Base-by-base conservation (phyloP, 352 stramenopile species). In the Pythium biforme region DNA sequence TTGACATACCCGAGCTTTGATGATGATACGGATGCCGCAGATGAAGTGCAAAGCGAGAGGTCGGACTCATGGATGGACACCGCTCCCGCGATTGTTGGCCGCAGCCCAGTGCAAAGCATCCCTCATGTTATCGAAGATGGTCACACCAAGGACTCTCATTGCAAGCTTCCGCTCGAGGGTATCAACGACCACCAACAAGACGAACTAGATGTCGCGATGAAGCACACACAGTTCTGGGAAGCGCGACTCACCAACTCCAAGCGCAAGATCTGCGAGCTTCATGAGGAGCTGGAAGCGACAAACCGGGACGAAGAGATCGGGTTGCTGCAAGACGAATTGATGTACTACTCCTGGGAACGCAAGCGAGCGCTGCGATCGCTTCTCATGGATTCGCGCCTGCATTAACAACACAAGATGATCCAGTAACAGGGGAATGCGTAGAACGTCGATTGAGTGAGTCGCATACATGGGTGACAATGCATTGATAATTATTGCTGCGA, bases 301-400 rank as follows among this genome's bases (percentile, higher is more conserved):
- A 43, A 43, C 5, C 11, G n/a, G 1, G 37, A 20, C 6, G 37
- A 43, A 20, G 37, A 37, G 31, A 37, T 43, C 37, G 17, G 17
- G 37, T 14, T n/a, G 37, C 37, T 43, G 8, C 37, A 20, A 19
- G 9, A 20, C 37, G 37, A 43, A 14, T 14, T 43, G 14, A 20
- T n/a, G 17, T 43, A 43, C 17, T 43, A 43, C 37, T n/a, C 6
- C 37, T 4, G n/a, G 17, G 37, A 55, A 40, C 48, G 48, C 26
- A 54, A 54, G 48, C 48, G 48, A 4, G 64, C 64, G 4, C 41
- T 66, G 9, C 51, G 23, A 17, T 50, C 39, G 11, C 55, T 69
- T 8, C 40, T 62, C 26, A 17, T 14, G 19, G 46, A 48, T 15
- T 19, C 34, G 5, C 14, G 22, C 14, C 37, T 43, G 37, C 9